Base-by-base conservation (phyloP, 148 eudicot species). In the Arbutus unedo region DNA sequence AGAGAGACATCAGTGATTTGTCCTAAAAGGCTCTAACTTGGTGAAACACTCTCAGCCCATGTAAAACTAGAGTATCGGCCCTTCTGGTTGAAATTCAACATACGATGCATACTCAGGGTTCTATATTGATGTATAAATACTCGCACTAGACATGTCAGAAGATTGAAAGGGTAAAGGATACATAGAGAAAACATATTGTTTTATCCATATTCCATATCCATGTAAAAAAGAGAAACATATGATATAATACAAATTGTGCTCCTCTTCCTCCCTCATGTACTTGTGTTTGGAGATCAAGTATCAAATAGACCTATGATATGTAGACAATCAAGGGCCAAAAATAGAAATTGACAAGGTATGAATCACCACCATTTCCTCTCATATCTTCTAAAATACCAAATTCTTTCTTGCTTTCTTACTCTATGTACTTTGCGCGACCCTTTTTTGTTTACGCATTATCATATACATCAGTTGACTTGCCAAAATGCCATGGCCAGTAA, bases 141-240 rank as follows among this genome's bases (percentile, higher is more conserved):
- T 25, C 38, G 45, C 10, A 38, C 21, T 45, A 62, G 71, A 66
- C 43, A 66, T 66, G 16, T 25, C 71, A 66, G 43, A 49, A 60
- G 14, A 67, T 9, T 16, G 23, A 80, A 48, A 67, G 25, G 57
- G 45, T 31, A 68, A 55, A 80, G 7, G 25, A 79, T 15, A 80
- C 82, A 50, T 66, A 66, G 15, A 66, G 43, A 66, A 18, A 50
- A 21, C 64, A 60, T 18, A 10, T 18, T 80, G 76, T 68, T 79
- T 47, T 75, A 50, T 8, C 6, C 6, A 50, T 80, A 67, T 51
- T 43, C 25, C 55, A 59, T 11, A 10, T 16, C 74, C 49, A 16
- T 8, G 23, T 47, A 49, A 51, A 66, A 64, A 48, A 21, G 81
- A 15, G 18, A 5, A 45, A 3, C 18, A 62, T 79, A 31, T 48